Conservation (phyloP, 2,329 filamentous ascomycete species). For the Orbilia quercus region DNA sequence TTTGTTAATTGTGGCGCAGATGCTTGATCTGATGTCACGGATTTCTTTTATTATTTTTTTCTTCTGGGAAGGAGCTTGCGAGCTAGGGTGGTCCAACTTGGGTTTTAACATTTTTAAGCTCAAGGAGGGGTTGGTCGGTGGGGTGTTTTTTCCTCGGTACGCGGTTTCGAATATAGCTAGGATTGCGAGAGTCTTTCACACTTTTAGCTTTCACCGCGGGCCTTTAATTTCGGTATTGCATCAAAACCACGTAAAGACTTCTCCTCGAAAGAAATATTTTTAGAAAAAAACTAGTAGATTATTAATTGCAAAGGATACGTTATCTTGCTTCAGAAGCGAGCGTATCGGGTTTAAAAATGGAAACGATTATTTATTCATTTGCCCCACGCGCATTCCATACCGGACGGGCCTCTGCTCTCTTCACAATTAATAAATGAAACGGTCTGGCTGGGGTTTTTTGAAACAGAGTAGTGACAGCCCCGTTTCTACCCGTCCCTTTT, state of each 20-base stretch:
- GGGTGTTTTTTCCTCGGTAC: background rate
- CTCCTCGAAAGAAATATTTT: constrained; percentile 9
- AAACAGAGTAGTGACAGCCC: background rate
- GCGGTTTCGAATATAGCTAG: constrained; percentile 40
- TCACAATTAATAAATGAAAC: constrained; percentile 2
- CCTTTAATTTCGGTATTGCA: constrained; percentile 53
- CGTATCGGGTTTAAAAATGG: constrained; percentile 9
- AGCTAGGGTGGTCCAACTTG: no score
- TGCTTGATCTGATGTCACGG: constrained; percentile 54
- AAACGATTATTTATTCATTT: constrained; percentile 2
- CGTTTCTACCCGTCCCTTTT: background rate
- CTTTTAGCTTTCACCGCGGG: background rate
- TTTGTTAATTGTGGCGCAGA: constrained; percentile 49
- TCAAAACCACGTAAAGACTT: constrained; percentile 9
- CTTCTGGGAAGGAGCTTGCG: no score
- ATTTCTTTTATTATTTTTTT: constrained; percentile 2
- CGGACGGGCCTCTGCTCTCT: no score
- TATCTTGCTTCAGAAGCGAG: background rate
- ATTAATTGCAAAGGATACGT: no score
- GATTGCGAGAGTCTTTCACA: background rate
- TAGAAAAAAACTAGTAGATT: constrained; percentile 24
- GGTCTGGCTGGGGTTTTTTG: background rate
- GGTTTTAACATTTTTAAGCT: constrained; percentile 2
- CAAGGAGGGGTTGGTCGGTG: constrained; percentile 25
- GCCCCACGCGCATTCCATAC: no score